Percentiles rank a stretch among this genome's conserved stretches.
phyloP scores from a whole-genome alignment of 176 grass and related monocot genomes.

The Triticum timopheevii region DNA sequence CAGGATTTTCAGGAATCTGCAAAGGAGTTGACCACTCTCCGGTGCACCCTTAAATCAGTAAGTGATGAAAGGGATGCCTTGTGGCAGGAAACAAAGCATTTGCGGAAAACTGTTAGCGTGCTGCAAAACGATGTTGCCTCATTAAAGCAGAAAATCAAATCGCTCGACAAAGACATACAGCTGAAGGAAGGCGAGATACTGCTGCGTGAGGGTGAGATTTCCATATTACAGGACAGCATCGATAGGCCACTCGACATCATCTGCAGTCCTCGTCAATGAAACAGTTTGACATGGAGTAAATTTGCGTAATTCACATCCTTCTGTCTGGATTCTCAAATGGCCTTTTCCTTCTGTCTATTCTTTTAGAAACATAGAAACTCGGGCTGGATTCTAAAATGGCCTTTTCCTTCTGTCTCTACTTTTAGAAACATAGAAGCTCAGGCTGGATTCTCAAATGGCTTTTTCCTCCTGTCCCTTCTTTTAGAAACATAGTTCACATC shows the following conservation, averaged over 20 bases:
- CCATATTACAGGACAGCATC: constrained; percentile 53
- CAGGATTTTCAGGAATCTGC: constrained; percentile 45
- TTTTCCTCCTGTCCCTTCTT: neutral
- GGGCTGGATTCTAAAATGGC: neutral
- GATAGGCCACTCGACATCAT: constrained; percentile 43
- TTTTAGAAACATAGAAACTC: neutral
- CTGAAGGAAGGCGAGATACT: constrained; percentile 69
- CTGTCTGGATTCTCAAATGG: neutral
- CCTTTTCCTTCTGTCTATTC: neutral
- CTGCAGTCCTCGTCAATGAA: constrained; percentile 40
- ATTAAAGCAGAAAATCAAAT: constrained; percentile 54
- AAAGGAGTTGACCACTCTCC: constrained; percentile 50
- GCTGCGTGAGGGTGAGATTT: constrained; percentile 59
- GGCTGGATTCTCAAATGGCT: neutral
- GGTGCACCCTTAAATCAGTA: constrained; percentile 51
- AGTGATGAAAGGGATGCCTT: constrained; percentile 52
- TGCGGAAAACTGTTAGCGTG: constrained; percentile 31
- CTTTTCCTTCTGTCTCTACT: neutral
- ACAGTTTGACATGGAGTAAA: constrained; percentile 47
- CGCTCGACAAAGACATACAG: constrained; percentile 53
- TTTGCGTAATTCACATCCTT: neutral
- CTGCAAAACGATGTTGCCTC: constrained; percentile 53
- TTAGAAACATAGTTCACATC: neutral
- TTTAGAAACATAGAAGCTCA: neutral
- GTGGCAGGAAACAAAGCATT: constrained; percentile 54